Percentiles rank a stretch among this genome's conserved stretches.
phyloP scores from a whole-genome alignment of 805 yeast species.

The Monosporozyma servazzii region DNA sequence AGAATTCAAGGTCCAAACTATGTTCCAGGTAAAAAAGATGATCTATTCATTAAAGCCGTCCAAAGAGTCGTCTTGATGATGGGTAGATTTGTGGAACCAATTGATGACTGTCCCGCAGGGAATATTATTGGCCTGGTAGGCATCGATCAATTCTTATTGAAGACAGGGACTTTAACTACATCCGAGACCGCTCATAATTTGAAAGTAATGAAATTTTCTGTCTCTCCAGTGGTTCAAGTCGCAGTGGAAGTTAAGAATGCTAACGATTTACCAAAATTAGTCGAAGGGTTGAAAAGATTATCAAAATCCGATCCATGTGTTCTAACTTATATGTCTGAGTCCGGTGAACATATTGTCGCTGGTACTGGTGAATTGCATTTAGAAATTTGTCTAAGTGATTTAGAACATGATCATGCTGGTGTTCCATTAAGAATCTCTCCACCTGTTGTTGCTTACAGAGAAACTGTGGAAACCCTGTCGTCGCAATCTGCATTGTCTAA shows the following conservation, averaged over 20 bases:
- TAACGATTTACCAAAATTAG: conserved; percentile 97
- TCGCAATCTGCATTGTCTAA: conserved; percentile 93
- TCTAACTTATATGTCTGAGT: conserved; percentile 70
- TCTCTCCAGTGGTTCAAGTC: conserved; percentile 98
- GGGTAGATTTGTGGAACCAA: conserved; percentile 97
- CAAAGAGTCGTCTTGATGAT: conserved; percentile 99
- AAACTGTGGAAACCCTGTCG: conserved; percentile 89
- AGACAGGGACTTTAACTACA: conserved; percentile 98
- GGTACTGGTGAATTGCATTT: conserved; percentile 99
- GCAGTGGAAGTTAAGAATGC: conserved; percentile 99
- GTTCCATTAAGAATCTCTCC: conserved; percentile 95
- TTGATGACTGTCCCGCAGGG: conserved; percentile 99
- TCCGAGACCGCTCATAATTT: conserved; percentile 94
- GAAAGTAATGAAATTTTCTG: conserved; percentile 99
- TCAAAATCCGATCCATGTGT: conserved; percentile 99
- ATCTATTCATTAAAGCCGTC: conserved; percentile 89
- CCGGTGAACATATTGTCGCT: conserved; percentile 99
- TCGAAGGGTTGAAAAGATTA: conserved; percentile 99
- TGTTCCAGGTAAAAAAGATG: conserved; percentile 96
- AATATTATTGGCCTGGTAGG: conserved; percentile 99
- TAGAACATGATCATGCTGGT: conserved; percentile 99
- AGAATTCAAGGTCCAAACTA: conserved; percentile 99
- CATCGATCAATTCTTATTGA: conserved; percentile 98
- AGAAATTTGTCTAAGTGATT: conserved; percentile 93
- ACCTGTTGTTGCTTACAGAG: conserved; percentile 98